Evolutionary conservation across 2,329 filamentous ascomycete genomes (phyloP).

Genomic region (Microcera coccophila): DNA sequence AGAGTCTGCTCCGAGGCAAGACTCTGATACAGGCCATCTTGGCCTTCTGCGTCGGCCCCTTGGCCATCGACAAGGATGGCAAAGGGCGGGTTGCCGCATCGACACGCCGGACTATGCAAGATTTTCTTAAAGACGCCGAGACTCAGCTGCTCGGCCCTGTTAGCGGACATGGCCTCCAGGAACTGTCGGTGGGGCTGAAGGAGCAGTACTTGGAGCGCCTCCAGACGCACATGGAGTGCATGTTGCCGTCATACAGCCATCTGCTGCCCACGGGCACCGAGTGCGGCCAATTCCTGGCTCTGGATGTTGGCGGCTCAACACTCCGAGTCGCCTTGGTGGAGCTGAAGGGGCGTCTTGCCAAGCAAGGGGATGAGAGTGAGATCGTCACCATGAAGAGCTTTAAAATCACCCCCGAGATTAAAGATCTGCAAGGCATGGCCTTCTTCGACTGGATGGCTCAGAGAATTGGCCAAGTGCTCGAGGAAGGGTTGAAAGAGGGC

Average conservation of each 20-base stretch:
- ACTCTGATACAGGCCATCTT: slow-evolving; percentile 56
- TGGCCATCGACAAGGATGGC: slow-evolving; percentile 29
- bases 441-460: slow-evolving; percentile 69
- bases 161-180: slow-evolving; percentile 41
- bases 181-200: slow-evolving; percentile 49
- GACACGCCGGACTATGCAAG: slow-evolving; percentile 35
- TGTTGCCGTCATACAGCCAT: slow-evolving; percentile 65
- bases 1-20: slow-evolving; percentile 56
- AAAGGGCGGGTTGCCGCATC: slow-evolving; percentile 19
- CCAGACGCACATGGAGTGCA: slow-evolving; percentile 51
- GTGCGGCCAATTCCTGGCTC: slow-evolving; percentile 55
- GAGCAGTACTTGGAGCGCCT: slow-evolving; percentile 53
- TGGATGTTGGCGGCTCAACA: slow-evolving; percentile 68
- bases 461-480: slow-evolving; percentile 55
- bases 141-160: slow-evolving; percentile 47
- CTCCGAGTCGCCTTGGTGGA: slow-evolving; percentile 62
- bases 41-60: slow-evolving; percentile 49
- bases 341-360: slow-evolving; percentile 45
- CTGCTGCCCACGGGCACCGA: slow-evolving; percentile 59
- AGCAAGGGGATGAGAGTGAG: slow-evolving; percentile 39
- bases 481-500: slow-evolving; percentile 38
- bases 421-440: slow-evolving; percentile 52
- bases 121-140: slow-evolving; percentile 57
- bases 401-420: slow-evolving; percentile 53
- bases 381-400: slow-evolving; percentile 55